Base-by-base conservation (phyloP, 371 early-diverging fungal species). In the Chytridiales sp. region DNA sequence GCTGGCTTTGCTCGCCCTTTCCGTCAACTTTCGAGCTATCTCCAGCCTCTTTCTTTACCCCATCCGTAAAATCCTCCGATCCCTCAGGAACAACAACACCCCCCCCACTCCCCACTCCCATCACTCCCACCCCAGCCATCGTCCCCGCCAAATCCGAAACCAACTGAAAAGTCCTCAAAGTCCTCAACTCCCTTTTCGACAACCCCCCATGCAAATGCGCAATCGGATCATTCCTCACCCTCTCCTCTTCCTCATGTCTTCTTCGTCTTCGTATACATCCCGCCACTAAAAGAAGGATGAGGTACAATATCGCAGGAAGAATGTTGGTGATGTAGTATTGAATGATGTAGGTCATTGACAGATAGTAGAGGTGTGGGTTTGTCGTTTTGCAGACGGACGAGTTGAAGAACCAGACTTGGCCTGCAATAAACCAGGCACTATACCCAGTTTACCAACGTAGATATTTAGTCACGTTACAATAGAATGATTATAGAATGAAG, bases 161-260 rank as follows among this genome's bases (percentile, higher is more conserved):
- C 53, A 61, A 67, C n/a, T 58, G 21, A 39, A 67, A 67, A 13
- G 62, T 61, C 21, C 67, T 56, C 40, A 67, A 36, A 17, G 61
- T 52, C 13, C 56, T 34, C 3, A 67, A 44, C 44, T 67, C 67
- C 1, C 44, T 48, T 42, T 67, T 61, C 17, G 62, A 57, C 17
- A 67, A 41, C 1, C 67, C 67, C 8, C 66, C 66, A 11, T 48
- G 43, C 31, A 66, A 36, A 36, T 67, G 67, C 3, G 67, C 62
- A 8, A 59, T 62, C 13, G 67, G 67, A 8, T 58, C 67, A 24
- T 52, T 51, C 5, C n/a, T 47, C 61, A 31, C 38, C 52, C 17
- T 13, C 26, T 13, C 13, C 30, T 41, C n/a, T n/a, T n/a, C n/a
- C n/a, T n/a, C n/a, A n/a, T 55, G 56, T 9, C 21, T n/a, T 9